These are phyloP conservation scores for Polychytrium aggregatum DNA, from an alignment of 192 early-diverging fungal species.

Conservation along the genomic window DNA sequence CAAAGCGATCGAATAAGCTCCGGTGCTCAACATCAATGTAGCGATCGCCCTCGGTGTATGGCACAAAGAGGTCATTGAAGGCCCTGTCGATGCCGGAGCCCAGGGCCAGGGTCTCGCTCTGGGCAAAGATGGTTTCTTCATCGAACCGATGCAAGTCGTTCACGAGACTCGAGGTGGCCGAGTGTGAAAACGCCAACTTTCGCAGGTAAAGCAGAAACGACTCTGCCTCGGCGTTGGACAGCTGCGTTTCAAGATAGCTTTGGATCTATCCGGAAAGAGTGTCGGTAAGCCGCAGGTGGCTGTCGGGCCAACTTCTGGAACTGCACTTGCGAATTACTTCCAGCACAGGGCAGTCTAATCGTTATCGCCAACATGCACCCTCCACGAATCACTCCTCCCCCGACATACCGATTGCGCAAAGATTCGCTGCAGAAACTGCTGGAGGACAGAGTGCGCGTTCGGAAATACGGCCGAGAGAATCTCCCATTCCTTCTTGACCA, in stretches of 20 bases:
- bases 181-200: slow-evolving; percentile 58
- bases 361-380: no score
- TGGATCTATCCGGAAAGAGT: slow-evolving; percentile 78
- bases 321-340: no score
- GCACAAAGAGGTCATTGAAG: slow-evolving; percentile 90
- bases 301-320: no score
- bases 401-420: slow-evolving; percentile 83
- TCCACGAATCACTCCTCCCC: no score
- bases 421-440: slow-evolving; percentile 85
- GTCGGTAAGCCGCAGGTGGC: no score
- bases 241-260: slow-evolving; percentile 73
- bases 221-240: slow-evolving; percentile 54
- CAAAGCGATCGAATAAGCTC: slow-evolving; percentile 61
- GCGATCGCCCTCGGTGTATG: slow-evolving; percentile 79
- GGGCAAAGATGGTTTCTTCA: slow-evolving; percentile 34
- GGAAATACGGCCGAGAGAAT: slow-evolving; percentile 92
- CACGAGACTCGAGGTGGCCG: slow-evolving; percentile 60
- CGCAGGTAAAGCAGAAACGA: slow-evolving; percentile 75
- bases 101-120: slow-evolving; percentile 39
- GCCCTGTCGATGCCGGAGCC: slow-evolving; percentile 70
- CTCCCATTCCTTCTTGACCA: slow-evolving; percentile 77
- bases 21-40: slow-evolving; percentile 71
- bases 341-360: no score
- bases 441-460: slow-evolving; percentile 78
- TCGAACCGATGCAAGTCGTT: slow-evolving; percentile 74